These are phyloP conservation scores for Vitis cinerea DNA, from an alignment of 164 flowering plant species.

Conservation along the genomic window DNA sequence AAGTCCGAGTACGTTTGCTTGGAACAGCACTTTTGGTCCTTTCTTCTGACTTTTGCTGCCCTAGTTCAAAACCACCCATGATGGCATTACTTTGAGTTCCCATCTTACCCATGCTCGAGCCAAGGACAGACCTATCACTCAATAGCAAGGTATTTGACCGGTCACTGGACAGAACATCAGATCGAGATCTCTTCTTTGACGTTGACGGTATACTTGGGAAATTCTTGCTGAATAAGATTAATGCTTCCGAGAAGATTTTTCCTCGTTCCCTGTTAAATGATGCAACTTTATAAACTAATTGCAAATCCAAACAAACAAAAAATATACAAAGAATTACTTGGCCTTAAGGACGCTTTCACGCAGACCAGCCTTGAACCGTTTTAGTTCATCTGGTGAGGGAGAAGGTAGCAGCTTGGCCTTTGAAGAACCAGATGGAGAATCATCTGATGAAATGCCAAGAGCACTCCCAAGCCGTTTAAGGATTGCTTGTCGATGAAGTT, in stretches of 20 bases:
- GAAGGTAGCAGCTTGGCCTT: constrained; percentile 50
- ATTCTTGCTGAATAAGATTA: constrained; percentile 54
- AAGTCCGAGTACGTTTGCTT: constrained; percentile 80
- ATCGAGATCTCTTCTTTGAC: constrained; percentile 74
- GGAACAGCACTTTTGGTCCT: constrained; percentile 52
- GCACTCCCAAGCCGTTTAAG: constrained; percentile 49
- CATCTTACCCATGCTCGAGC: constrained; percentile 51
- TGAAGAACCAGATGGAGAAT: constrained; percentile 40
- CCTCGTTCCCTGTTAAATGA: constrained; percentile 54
- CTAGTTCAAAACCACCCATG: constrained; percentile 46
- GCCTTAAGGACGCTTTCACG: constrained; percentile 55
- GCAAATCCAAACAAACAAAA: constrained; percentile 5
- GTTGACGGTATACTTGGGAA: constrained; percentile 54
- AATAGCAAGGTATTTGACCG: constrained; percentile 40
- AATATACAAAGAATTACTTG: constrained; percentile 43
- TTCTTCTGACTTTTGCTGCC: constrained; percentile 65
- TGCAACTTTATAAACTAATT: constrained; percentile 6
- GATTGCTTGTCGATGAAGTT: constrained; percentile 53
- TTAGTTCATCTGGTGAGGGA: constrained; percentile 59
- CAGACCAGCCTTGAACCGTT: constrained; percentile 49
- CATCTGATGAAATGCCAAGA: constrained; percentile 61
- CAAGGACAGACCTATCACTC: constrained; percentile 56
- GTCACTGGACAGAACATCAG: constrained; percentile 52
- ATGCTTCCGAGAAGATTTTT: constrained; percentile 50
- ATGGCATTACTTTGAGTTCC: constrained; percentile 49